Evolutionary conservation across 768 basidiomycete species (phyloP).

Genomic region (Russula sp.): DNA sequence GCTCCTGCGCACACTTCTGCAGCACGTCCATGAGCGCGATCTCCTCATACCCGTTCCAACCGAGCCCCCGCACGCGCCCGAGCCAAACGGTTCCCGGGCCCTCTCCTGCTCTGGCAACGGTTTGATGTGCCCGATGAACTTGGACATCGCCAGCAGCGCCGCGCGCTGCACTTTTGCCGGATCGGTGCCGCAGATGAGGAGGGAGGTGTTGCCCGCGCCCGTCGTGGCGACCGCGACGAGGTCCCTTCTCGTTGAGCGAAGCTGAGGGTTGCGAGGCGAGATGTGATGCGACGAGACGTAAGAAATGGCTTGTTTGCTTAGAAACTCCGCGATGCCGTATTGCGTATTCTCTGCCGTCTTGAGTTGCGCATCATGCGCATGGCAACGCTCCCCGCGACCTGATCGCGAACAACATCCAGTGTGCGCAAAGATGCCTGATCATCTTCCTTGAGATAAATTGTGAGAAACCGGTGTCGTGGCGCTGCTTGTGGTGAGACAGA

Average conservation of each 20-base stretch:
- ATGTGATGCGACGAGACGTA: constrained; percentile 51
- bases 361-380: constrained; percentile 52
- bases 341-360: constrained; percentile 51
- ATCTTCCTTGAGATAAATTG: constrained; percentile 4
- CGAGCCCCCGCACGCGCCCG: constrained; percentile 54
- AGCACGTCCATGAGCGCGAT: constrained; percentile 68
- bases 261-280: constrained; percentile 49
- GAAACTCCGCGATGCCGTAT: constrained; percentile 59
- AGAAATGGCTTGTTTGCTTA: constrained; percentile 55
- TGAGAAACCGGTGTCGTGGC: constrained; percentile 29
- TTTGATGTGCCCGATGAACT: constrained; percentile 63
- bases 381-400: constrained; percentile 58
- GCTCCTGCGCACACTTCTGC: constrained; percentile 55
- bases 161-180: constrained; percentile 62
- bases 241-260: constrained; percentile 39
- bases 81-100: constrained; percentile 36
- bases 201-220: constrained; percentile 36
- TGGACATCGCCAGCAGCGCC: constrained; percentile 58
- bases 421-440: constrained; percentile 40
- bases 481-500: constrained; percentile 16
- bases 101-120: constrained; percentile 28
- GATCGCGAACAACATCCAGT: constrained; percentile 55
- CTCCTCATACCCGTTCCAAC: constrained; percentile 56
- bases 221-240: constrained; percentile 57
- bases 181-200: constrained; percentile 59